These are phyloP conservation scores for Kernera saxatilis DNA, from an alignment of 345 rosid species.

Conservation along the genomic window DNA sequence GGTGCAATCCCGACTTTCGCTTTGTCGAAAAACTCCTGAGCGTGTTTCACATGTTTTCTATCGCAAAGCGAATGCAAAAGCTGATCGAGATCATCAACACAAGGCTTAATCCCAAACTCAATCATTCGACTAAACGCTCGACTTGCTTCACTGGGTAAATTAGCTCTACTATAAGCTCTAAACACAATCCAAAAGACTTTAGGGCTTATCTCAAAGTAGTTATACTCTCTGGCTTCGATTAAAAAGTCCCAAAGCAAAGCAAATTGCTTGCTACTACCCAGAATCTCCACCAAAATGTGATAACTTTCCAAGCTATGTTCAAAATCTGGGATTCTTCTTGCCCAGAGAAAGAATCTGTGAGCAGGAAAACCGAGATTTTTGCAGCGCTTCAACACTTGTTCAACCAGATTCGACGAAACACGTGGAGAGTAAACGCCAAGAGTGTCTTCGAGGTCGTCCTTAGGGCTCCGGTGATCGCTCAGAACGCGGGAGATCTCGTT, in stretches of 20 bases:
- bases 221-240: constrained; percentile 52
- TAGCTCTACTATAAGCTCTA: constrained; percentile 65
- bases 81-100: constrained; percentile 55
- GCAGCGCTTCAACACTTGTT: constrained; percentile 79
- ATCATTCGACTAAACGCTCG: constrained; percentile 71
- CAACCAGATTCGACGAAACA: constrained; percentile 54
- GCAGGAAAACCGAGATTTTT: constrained; percentile 74
- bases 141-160: constrained; percentile 63
- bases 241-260: constrained; percentile 81
- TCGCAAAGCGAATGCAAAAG: constrained; percentile 61
- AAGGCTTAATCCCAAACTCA: constrained; percentile 73
- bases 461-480: constrained; percentile 72
- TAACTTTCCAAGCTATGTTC: constrained; percentile 52
- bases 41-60: constrained; percentile 53
- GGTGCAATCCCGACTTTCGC: constrained; percentile 34
- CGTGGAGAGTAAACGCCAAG: constrained; percentile 42
- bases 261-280: constrained; percentile 60
- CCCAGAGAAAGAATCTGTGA: constrained; percentile 90
- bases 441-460: constrained; percentile 62
- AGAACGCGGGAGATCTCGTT: constrained; percentile 68
- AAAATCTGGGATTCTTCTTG: constrained; percentile 55
- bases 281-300: constrained; percentile 62
- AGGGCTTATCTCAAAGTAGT: constrained; percentile 35
- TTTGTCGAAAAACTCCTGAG: constrained; percentile 50
- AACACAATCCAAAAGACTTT: constrained; percentile 70